phyloP scores from a whole-genome alignment of 352 stramenopile species.

The Phytophthora niederhauseri region DNA sequence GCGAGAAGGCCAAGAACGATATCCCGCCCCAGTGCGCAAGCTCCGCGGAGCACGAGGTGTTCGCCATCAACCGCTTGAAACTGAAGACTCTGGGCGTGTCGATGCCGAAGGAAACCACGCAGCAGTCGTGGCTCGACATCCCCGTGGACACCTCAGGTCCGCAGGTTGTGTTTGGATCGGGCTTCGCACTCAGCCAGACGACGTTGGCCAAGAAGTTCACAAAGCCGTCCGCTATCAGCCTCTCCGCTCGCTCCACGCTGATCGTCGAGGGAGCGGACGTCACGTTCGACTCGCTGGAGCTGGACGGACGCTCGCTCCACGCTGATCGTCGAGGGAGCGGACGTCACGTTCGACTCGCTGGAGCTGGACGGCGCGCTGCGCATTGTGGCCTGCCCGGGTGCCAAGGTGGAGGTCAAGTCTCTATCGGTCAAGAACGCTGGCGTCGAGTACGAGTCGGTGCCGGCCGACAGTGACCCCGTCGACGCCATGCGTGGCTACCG shows the following conservation, averaged over 20 bases:
- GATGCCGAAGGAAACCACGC: constrained; percentile 22
- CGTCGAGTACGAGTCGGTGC: constrained; percentile 44
- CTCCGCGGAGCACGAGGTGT: constrained; percentile 72
- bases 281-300: constrained; percentile 41
- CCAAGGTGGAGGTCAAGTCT: constrained; percentile 46
- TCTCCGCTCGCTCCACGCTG: constrained; percentile 60
- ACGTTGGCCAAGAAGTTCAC: constrained; percentile 41
- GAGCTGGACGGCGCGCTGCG: constrained; percentile 55
- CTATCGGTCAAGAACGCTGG: constrained; percentile 56
- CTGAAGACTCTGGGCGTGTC: constrained; percentile 36
- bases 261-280: constrained; percentile 53
- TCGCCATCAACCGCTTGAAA: constrained; percentile 52
- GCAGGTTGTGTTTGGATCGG: constrained; percentile 50
- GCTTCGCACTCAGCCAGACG: constrained; percentile 45
- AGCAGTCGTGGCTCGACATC: constrained; percentile 55
- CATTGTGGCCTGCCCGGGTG: constrained; percentile 51
- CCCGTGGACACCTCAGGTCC: constrained; percentile 47
- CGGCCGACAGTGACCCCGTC: constrained; percentile 34
- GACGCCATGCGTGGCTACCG: constrained; percentile 66
- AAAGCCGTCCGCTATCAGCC: constrained; percentile 30
- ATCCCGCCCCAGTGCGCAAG: constrained; percentile 69
- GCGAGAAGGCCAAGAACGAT: constrained; percentile 52
- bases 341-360: constrained; percentile 51
- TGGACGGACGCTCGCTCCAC: constrained; percentile 66
- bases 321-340: constrained; percentile 51